Percentiles rank a stretch among this genome's conserved stretches.
phyloP scores from a whole-genome alignment of 495 filamentous ascomycete genomes.

The Hypoxylon crocopeplum region DNA sequence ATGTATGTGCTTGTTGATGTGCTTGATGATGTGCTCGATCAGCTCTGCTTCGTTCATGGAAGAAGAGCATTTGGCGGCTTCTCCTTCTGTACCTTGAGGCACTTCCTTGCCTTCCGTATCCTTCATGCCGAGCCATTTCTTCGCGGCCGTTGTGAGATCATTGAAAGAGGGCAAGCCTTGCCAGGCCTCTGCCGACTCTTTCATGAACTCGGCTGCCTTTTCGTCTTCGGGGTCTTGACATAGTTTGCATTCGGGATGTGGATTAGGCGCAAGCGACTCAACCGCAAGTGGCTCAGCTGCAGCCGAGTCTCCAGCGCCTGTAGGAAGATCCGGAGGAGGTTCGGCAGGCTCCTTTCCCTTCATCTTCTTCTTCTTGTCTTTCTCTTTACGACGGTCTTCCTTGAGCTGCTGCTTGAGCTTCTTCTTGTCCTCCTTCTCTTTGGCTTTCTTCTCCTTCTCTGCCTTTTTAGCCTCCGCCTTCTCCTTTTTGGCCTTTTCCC shows the following conservation, averaged over 20 bases:
- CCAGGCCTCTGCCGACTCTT: constrained; percentile 4
- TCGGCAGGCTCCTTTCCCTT: constrained; percentile 17
- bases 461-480: constrained; percentile 24
- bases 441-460: constrained; percentile 35
- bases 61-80: background rate
- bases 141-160: constrained; percentile 16
- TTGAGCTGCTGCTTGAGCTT: constrained; percentile 26
- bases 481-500: constrained; percentile 12
- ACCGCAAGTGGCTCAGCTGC: constrained; percentile 7
- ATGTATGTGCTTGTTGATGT: constrained; percentile 26
- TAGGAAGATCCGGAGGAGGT: constrained; percentile 16
- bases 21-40: constrained; percentile 23
- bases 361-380: constrained; percentile 13
- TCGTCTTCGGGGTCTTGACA: constrained; percentile 25
- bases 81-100: background rate
- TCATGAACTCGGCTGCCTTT: constrained; percentile 14
- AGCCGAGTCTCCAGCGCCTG: background rate
- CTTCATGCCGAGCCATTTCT: constrained; percentile 15
- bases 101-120: background rate
- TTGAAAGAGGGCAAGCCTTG: constrained; percentile 20
- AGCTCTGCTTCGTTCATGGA: constrained; percentile 23
- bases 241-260: constrained; percentile 17
- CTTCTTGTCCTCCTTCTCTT: constrained; percentile 32
- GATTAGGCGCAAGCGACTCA: too few species aligned
- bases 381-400: constrained; percentile 30